Evolutionary conservation across 202 grass and related monocot genomes (phyloP), one percentile per base, ranked within the genome.

Genomic region (Alloteropsis angusta): DNA sequence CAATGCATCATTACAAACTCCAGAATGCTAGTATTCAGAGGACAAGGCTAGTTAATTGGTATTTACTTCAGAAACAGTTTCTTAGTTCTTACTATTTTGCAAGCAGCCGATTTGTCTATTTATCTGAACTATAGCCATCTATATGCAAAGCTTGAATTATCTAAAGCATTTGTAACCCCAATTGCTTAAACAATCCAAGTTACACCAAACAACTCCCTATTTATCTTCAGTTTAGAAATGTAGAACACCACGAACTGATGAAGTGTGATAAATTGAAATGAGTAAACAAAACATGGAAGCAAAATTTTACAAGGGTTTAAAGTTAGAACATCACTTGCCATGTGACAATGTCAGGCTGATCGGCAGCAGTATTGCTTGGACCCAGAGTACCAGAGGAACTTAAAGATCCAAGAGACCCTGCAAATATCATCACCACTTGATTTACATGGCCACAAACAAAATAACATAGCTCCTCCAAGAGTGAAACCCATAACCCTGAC

Each of bases 331-430:
- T 12, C 26, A 88, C 82, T 97, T 91, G 74, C 92, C 96, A 98
- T 95, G 96, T 91, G 55, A 83, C 6, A 28, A 89, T 52, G 62
- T 84, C 71, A 52, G 59, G 49, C 26, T 77, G 8, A 57, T 83
- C 79, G 6, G 35, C 26, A 26, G 68, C 21, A 32, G 83, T 32
- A 38, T 17, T 89, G 4, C 86, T 66, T 6, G 68, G 52, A 69
- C 84, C 72, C 23, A 90, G 36, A 70, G 81, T 83, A 10, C 88
- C 86, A 0, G 87, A 93, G 15, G 84, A 87, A 80, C 86, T 93
- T 69, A 93, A 61, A 30, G 89, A 85, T 22, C 96, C 92, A 88
- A 99, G 83, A 68, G 96, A 99, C 62, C 96, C 92, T 99, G 58
- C 73, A 92, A 82, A 76, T 53, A 2, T 30, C 35, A 67, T 4